Conservation (phyloP, 805 yeast species). For the Yamadazyma insecticola region DNA sequence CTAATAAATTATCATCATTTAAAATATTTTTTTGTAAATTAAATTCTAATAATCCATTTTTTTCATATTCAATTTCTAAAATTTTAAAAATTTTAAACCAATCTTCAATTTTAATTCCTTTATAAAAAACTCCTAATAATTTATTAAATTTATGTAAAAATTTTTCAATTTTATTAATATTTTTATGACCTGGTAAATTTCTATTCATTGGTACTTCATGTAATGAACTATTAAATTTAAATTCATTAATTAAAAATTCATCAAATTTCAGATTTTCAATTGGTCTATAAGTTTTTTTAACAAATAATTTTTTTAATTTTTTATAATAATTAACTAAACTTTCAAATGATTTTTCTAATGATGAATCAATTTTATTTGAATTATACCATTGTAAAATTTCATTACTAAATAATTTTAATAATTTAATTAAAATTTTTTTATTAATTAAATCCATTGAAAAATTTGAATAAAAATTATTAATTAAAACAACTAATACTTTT, state of each 20-base stretch:
- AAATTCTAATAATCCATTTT: slow-evolving; percentile 55
- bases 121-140: slow-evolving; percentile 53
- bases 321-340: slow-evolving; percentile 48
- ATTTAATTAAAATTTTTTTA: slow-evolving; percentile 55
- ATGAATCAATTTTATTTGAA: slow-evolving; percentile 33
- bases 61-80: slow-evolving; percentile 64
- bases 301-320: slow-evolving; percentile 62
- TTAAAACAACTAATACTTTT: slow-evolving; percentile 68
- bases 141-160: slow-evolving; percentile 64
- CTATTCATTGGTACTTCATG: slow-evolving; percentile 46
- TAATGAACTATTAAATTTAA: slow-evolving; percentile 35
- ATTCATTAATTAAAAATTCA: slow-evolving; percentile 32
- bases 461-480: slow-evolving; percentile 68
- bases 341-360: slow-evolving; percentile 33
- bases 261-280: slow-evolving; percentile 37
- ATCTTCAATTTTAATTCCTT: slow-evolving; percentile 56
- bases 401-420: slow-evolving; percentile 63
- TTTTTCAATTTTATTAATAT: slow-evolving; percentile 48
- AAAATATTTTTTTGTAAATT: slow-evolving; percentile 34
- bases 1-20: slow-evolving; percentile 51
- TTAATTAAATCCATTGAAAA: slow-evolving; percentile 65
- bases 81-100: slow-evolving; percentile 77
- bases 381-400: slow-evolving; percentile 53
- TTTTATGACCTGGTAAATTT: slow-evolving; percentile 41
- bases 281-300: slow-evolving; percentile 69